Percentiles rank a stretch among this genome's conserved stretches.
Evolutionary conservation across 345 rosid genomes (phyloP).

Genomic region (Acer negundo): DNA sequence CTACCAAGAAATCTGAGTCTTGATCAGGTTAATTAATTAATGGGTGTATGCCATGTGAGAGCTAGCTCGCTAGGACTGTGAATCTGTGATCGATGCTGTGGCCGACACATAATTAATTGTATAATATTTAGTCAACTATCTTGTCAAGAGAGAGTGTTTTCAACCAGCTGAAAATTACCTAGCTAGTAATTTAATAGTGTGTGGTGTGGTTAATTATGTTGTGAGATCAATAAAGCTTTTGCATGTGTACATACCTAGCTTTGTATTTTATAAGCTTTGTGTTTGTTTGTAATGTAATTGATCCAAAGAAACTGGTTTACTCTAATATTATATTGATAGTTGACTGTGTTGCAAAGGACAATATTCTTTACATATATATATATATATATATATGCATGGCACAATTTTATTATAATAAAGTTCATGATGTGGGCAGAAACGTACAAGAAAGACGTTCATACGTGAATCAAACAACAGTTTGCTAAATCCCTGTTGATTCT

Average conservation of each 20-base stretch:
- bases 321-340: background rate
- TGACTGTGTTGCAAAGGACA: too few relatives aligned
- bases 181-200: background rate
- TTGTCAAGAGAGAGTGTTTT: too few relatives aligned
- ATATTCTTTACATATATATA: too few relatives aligned
- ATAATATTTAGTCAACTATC: background rate
- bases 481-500: too few relatives aligned
- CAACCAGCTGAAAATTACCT: too few relatives aligned
- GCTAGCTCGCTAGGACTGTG: background rate
- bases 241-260: background rate
- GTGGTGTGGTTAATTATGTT: background rate
- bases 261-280: background rate
- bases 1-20: background rate
- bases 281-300: background rate
- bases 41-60: background rate
- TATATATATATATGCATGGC: too few relatives aligned
- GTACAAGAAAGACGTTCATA: too few relatives aligned
- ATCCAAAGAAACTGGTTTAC: background rate
- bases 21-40: slow-evolving; percentile 4
- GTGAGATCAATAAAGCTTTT: background rate
- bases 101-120: background rate
- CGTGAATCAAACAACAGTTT: too few relatives aligned
- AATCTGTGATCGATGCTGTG: background rate
- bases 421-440: too few relatives aligned
- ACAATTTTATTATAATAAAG: too few relatives aligned